These are phyloP conservation scores for Penicillium lividum DNA, from an alignment of 495 filamentous ascomycete species.

Conservation along the genomic window DNA sequence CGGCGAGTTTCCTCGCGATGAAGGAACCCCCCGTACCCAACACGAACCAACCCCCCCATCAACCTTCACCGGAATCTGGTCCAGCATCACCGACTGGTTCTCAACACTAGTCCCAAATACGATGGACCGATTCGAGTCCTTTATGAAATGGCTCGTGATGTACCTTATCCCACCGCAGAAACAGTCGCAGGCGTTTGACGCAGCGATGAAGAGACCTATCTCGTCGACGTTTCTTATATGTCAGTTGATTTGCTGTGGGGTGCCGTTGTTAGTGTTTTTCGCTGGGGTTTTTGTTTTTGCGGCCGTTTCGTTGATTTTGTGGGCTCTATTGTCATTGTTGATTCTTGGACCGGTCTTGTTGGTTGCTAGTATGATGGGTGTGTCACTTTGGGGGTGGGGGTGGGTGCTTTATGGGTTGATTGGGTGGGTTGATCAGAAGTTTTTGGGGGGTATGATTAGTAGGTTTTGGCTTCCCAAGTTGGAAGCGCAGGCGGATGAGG, in stretches of 20 bases:
- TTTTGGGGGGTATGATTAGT: conserved; percentile 35
- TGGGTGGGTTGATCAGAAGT: conserved; percentile 37
- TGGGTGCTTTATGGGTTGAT: conserved; percentile 43
- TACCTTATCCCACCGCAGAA: conserved; percentile 32
- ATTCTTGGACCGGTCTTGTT: conserved; percentile 40
- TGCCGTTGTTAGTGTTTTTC: conserved; percentile 39
- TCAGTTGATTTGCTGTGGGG: conserved; percentile 41
- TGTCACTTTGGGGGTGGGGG: conserved; percentile 44
- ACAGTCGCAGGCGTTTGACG: conserved; percentile 34
- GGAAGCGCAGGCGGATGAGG: conserved; percentile 8
- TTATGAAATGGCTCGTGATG: conserved; percentile 27
- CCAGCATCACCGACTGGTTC: conserved; percentile 18
- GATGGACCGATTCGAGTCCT: conserved; percentile 34
- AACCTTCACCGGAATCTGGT: conserved; percentile 23
- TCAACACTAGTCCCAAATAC: conserved; percentile 22
- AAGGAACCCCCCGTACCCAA: conserved; percentile 19
- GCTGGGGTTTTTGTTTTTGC: conserved; percentile 40
- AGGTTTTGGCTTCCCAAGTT: conserved; percentile 31
- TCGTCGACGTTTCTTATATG: conserved; percentile 39
- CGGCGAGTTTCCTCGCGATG: conserved; percentile 36
- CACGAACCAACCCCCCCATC: conserved; percentile 19
- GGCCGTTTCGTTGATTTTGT: conserved; percentile 36
- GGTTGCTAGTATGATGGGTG: conserved; percentile 39
- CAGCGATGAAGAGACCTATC: conserved; percentile 32
- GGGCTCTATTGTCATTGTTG: conserved; percentile 36